A percentile compares a stretch with the other conserved stretches of the same genome.
phyloP scores from a whole-genome alignment of 2,329 filamentous ascomycete species.

The Cladophialophora yegresii region DNA sequence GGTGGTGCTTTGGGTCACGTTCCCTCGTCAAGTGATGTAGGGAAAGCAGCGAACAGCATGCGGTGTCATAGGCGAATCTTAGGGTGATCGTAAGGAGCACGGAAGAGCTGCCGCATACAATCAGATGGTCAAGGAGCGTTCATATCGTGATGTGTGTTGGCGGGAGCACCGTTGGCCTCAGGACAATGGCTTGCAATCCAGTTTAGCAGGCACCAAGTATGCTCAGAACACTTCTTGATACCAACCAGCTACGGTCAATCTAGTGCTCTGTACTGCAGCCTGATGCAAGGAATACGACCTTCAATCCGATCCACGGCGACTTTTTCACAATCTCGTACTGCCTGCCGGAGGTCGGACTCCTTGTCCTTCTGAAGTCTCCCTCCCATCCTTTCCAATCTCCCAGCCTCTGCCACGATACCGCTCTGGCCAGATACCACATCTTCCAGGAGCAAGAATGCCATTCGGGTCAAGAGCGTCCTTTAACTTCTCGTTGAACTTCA shows the following conservation, averaged over 20 bases:
- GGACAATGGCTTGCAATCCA: background rate
- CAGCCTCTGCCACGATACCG: constrained; percentile 25
- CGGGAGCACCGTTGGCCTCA: background rate
- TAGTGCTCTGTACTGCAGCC: background rate
- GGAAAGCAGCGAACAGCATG: background rate
- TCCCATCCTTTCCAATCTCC: constrained; percentile 24
- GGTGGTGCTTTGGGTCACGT: background rate
- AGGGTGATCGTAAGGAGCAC: background rate
- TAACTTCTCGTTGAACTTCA: constrained; percentile 50
- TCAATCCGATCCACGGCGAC: background rate
- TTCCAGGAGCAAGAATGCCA: constrained; percentile 52
- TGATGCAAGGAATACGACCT: background rate
- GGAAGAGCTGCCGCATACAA: background rate
- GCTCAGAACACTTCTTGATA: background rate
- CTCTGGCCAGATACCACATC: constrained; percentile 49
- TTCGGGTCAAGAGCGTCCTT: constrained; percentile 54
- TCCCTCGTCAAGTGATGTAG: background rate
- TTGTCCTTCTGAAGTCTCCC: constrained; percentile 12
- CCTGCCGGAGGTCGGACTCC: background rate
- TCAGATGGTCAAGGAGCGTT: background rate
- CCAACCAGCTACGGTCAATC: background rate
- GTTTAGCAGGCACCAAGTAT: background rate
- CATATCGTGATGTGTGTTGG: background rate
- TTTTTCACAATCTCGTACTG: background rate
- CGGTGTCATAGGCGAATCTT: background rate